Percentiles rank a stretch among this genome's conserved stretches.
These are phyloP conservation scores for Yarrowia divulgata DNA, from an alignment of 805 yeast genomes.

Conservation along the genomic window DNA sequence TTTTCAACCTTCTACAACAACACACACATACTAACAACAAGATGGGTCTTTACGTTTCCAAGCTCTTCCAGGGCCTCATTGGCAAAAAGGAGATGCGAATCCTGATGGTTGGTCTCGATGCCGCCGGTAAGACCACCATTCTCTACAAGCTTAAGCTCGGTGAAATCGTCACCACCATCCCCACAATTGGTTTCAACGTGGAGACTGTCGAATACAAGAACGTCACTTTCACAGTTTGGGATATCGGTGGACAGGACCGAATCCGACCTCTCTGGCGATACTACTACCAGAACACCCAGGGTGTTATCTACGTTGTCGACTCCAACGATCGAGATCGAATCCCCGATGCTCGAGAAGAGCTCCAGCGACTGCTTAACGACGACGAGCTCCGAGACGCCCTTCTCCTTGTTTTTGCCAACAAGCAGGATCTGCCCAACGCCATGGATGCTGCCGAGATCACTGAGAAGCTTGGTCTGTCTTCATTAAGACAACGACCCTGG, in stretches of 20 bases:
- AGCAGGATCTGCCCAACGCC: constrained; percentile 98
- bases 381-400: constrained; percentile 97
- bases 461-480: constrained; percentile 94
- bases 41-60: constrained; percentile 97
- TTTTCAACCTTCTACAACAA: constrained; percentile 26
- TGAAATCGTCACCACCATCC: constrained; percentile 94
- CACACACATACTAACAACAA: constrained; percentile 42
- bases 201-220: constrained; percentile 97
- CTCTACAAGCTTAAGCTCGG: constrained; percentile 93
- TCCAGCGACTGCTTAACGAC: constrained; percentile 97
- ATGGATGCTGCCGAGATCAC: constrained; percentile 99
- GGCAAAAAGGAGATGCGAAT: constrained; percentile 99
- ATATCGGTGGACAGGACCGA: constrained; percentile 99
- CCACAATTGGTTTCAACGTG: constrained; percentile 96
- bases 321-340: constrained; percentile 98
- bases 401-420: constrained; percentile 94
- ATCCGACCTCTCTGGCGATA: constrained; percentile 99
- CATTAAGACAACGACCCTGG: constrained; percentile 99
- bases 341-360: constrained; percentile 96
- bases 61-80: constrained; percentile 91
- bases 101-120: constrained; percentile 97
- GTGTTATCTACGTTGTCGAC: constrained; percentile 97
- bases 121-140: constrained; percentile 98
- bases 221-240: constrained; percentile 97
- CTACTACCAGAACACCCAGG: constrained; percentile 98